Base-by-base conservation (phyloP, 768 basidiomycete genomes). In the Filobasidium wieringae region DNA sequence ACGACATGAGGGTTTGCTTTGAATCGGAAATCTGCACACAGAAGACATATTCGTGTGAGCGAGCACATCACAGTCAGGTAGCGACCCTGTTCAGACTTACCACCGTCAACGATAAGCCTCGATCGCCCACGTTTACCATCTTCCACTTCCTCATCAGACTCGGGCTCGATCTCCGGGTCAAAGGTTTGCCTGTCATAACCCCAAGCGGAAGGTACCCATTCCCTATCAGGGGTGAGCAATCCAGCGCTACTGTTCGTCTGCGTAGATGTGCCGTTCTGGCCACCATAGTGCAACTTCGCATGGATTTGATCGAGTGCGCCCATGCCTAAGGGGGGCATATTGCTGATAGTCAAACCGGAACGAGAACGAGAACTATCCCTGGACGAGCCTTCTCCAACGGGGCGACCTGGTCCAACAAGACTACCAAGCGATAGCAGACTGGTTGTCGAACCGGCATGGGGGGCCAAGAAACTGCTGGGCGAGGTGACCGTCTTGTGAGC, bases 131-230 rank as follows among this genome's bases (percentile, higher is more conserved):
- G 30, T 41, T 45, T 19, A 12, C 31, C 37, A 2, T 53, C 49
- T 14, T 58, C 57, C 4, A 33, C 55, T 30, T 58, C 57, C 9
- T 58, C 57, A 24, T 53, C 57, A n/a, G 56, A 39, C 19, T 58
- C 57, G 9, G 27, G 11, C 39, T 58, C 57, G 17, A 34, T 36
- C 32, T 58, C 57, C 29, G 57, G 57, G 47, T 58, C 57, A 47
- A 45, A 58, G 17, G 57, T 53, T 40, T 58, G 40, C 26, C 32
- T 27, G 17, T 51, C 57, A 34, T 58, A 58, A 15, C 57, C 57
- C 57, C 57, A 58, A 37, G 57, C 57, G 17, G 50, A 51, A n/a
- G 57, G 57, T 11, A 58, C 57, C 57, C 57, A 58, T 47, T 58
- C 57, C 24, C 57, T 26, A 15, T 58, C 56, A 2, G 56, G 56